phyloP scores from a whole-genome alignment of 768 basidiomycete species.

The Chalciporus sphaerocephalus region DNA sequence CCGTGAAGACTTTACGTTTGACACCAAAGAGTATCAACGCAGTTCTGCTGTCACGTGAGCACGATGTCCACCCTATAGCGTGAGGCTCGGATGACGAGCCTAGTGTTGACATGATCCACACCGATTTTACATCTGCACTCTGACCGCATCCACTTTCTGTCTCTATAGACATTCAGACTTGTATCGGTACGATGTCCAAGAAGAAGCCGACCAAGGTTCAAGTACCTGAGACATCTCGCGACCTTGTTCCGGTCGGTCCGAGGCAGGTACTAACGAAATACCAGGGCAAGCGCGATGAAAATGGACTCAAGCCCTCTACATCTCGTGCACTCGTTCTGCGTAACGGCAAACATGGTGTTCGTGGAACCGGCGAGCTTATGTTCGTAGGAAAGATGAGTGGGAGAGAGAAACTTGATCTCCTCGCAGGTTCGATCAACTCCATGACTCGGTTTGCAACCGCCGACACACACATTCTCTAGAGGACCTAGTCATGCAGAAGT shows the following conservation, averaged over 20 bases:
- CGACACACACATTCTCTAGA: conserved; percentile 37
- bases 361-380: conserved; percentile 65
- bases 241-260: conserved; percentile 54
- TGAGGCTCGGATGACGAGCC: no score
- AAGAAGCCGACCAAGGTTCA: conserved; percentile 21
- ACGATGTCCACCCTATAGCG: no score
- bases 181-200: conserved; percentile 28
- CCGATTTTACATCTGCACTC: no score
- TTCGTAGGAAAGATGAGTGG: conserved; percentile 60
- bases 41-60: no score
- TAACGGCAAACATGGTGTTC: conserved; percentile 69
- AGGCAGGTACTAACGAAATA: conserved; percentile 41
- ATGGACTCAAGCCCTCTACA: conserved; percentile 58
- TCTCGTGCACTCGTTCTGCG: conserved; percentile 69
- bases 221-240: conserved; percentile 28
- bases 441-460: background rate
- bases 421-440: conserved; percentile 52
- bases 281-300: conserved; percentile 41
- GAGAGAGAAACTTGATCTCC: conserved; percentile 73
- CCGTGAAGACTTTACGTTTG: no score
- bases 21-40: no score
- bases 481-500: conserved; percentile 54
- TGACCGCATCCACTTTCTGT: background rate
- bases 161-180: background rate
- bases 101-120: no score